These are phyloP conservation scores for Microcyclospora tardicrescens DNA, from an alignment of 2,329 filamentous ascomycete genomes.

Conservation along the genomic window DNA sequence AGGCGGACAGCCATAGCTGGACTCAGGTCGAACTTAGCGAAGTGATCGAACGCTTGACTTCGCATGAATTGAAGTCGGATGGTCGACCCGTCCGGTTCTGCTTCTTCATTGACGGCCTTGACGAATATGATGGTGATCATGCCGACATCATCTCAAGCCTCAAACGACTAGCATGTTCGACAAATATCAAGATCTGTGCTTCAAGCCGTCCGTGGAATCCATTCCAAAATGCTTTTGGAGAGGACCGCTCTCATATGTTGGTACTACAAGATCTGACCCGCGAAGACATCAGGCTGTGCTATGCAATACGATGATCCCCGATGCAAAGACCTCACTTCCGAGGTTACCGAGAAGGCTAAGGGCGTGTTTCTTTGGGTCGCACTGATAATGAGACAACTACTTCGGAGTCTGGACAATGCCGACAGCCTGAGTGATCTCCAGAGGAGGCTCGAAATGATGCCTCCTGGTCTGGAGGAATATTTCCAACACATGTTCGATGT, in stretches of 20 bases:
- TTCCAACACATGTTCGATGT: slow-evolving; percentile 5
- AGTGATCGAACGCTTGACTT: background rate
- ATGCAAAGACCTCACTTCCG: slow-evolving; percentile 1
- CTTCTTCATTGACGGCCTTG: slow-evolving; percentile 12
- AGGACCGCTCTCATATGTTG: slow-evolving; percentile 1
- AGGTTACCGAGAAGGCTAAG: slow-evolving; percentile 7
- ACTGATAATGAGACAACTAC: slow-evolving; percentile 6
- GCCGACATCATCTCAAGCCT: slow-evolving; percentile 1
- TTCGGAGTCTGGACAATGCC: slow-evolving; percentile 4
- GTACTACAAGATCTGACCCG: slow-evolving; percentile 6
- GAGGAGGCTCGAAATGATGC: slow-evolving; percentile 1
- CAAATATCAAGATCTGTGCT: slow-evolving; percentile 9
- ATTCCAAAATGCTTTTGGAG: slow-evolving; percentile 5
- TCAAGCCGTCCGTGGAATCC: slow-evolving; percentile 12
- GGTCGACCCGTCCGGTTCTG: slow-evolving; percentile 3
- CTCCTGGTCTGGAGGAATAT: slow-evolving; percentile 7
- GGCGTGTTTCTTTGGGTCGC: slow-evolving; percentile 13
- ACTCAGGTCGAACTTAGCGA: slow-evolving; percentile 1
- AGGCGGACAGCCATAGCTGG: background rate
- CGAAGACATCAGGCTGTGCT: slow-evolving; percentile 2
- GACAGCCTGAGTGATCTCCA: slow-evolving; percentile 5
- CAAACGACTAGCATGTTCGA: background rate
- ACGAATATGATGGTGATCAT: slow-evolving; percentile 9
- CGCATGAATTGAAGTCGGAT: background rate
- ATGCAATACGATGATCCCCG: background rate